Evolutionary conservation across 1,284 basidiomycete genomes (phyloP).

Genomic region (Puccinia polysora): DNA sequence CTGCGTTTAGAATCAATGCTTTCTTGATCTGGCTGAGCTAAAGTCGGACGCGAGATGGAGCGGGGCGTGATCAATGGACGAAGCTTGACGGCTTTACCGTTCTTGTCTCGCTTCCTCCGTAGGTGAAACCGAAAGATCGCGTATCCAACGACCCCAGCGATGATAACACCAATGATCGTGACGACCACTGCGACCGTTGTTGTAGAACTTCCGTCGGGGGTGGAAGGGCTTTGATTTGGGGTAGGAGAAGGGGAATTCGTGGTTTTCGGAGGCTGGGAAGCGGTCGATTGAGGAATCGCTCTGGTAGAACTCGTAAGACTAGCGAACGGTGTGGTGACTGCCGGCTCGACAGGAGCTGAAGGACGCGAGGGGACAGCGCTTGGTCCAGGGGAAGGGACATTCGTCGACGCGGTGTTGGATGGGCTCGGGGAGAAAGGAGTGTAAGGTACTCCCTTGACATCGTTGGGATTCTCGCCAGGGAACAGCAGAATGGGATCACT

Average conservation of each 20-base stretch:
- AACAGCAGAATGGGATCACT: neutral
- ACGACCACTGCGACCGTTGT: conserved; percentile 20
- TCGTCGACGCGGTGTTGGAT: too few relatives aligned
- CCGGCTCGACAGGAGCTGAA: too few relatives aligned
- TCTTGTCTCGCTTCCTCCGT: neutral
- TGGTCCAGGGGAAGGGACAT: too few relatives aligned
- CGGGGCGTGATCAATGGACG: conserved; percentile 17
- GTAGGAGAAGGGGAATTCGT: neutral
- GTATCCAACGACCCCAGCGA: conserved; percentile 6
- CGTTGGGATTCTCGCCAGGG: conserved; percentile 30
- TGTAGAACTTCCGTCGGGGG: neutral
- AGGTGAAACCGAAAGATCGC: conserved; percentile 21
- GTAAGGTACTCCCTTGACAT: conserved; percentile 13
- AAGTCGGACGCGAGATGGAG: conserved; percentile 15
- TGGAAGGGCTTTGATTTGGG: neutral
- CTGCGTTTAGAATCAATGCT: neutral
- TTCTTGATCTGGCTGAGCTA: neutral
- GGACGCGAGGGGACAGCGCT: too few relatives aligned
- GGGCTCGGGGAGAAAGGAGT: neutral
- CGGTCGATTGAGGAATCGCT: conserved; percentile 5
- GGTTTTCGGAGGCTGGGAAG: neutral
- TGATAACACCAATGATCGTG: neutral
- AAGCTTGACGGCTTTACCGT: neutral
- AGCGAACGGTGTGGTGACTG: too few relatives aligned
- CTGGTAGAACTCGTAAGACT: neutral